These are phyloP conservation scores for Argentina anserina DNA, from an alignment of 306 rosid genomes.

Conservation along the genomic window DNA sequence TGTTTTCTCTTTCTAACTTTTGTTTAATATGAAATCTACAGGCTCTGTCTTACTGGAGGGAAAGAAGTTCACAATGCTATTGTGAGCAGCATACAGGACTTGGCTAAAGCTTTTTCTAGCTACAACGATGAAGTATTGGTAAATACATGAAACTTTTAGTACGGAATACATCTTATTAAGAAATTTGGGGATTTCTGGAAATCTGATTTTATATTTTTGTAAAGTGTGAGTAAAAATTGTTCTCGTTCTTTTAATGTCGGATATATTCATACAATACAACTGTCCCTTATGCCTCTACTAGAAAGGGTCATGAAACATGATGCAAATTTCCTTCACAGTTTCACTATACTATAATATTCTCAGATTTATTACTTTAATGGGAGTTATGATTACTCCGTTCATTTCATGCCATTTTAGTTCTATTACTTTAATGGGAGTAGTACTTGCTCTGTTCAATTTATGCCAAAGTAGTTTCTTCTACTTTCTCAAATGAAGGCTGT, in stretches of 20 bases:
- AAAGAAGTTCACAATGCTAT: constrained; percentile 91
- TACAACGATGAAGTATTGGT: constrained; percentile 97
- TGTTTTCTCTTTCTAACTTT: constrained; percentile 8
- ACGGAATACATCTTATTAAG: neutral
- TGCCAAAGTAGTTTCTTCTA: neutral
- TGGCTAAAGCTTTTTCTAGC: constrained; percentile 70
- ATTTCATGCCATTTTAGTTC: neutral
- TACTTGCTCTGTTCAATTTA: neutral
- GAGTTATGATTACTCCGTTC: neutral
- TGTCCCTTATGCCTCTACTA: neutral
- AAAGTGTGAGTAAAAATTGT: neutral
- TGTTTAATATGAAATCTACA: constrained; percentile 25
- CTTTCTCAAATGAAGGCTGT: neutral
- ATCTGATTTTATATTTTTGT: neutral
- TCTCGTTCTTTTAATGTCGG: neutral
- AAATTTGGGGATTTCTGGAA: neutral
- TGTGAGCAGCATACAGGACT: constrained; percentile 93
- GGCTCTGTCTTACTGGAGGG: constrained; percentile 90
- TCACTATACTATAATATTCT: neutral
- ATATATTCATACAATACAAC: no score
- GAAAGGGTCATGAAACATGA: constrained; percentile 2
- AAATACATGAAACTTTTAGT: constrained; percentile 15
- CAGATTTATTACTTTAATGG: neutral
- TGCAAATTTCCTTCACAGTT: neutral
- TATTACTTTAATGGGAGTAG: neutral